A percentile compares a stretch with the other conserved stretches of the same genome.
Evolutionary conservation across 768 basidiomycete genomes (phyloP).

Genomic region (Melanogaster broomeanus): DNA sequence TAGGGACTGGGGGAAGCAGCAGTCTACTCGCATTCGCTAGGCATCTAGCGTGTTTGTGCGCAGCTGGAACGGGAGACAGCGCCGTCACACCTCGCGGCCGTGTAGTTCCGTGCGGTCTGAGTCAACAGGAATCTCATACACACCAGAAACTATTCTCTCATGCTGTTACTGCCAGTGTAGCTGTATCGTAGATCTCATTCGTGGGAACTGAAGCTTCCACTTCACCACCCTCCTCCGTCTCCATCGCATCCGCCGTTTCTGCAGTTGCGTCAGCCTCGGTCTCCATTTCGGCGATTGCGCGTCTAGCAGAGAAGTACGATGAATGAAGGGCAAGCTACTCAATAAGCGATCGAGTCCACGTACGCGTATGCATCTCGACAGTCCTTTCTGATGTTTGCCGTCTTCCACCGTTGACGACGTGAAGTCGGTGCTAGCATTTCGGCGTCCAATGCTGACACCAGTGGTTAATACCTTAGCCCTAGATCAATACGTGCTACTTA

Average conservation of each 20-base stretch:
- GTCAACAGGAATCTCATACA: no score
- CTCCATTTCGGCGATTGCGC: slow-evolving; percentile 51
- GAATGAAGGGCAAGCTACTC: neutral
- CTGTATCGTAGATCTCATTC: slow-evolving; percentile 13
- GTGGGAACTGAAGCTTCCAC: slow-evolving; percentile 3
- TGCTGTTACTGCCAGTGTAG: neutral
- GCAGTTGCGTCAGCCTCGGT: slow-evolving; percentile 26
- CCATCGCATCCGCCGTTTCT: slow-evolving; percentile 5
- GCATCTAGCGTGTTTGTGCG: no score
- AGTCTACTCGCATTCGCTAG: no score
- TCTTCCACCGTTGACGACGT: slow-evolving; percentile 63
- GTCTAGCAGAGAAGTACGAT: slow-evolving; percentile 26
- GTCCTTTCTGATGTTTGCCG: slow-evolving; percentile 45
- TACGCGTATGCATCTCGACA: slow-evolving; percentile 66
- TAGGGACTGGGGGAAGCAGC: no score
- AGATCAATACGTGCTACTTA: slow-evolving; percentile 35
- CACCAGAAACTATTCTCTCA: neutral
- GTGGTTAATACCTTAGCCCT: neutral
- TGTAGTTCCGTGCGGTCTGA: no score
- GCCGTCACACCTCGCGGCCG: no score
- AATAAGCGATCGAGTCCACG: slow-evolving; percentile 22
- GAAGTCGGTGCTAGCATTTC: slow-evolving; percentile 57
- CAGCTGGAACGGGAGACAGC: no score
- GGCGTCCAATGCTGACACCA: slow-evolving; percentile 58
- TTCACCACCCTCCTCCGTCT: neutral